Evolutionary conservation across 345 rosid genomes (phyloP).

Genomic region (Brassica juncea): DNA sequence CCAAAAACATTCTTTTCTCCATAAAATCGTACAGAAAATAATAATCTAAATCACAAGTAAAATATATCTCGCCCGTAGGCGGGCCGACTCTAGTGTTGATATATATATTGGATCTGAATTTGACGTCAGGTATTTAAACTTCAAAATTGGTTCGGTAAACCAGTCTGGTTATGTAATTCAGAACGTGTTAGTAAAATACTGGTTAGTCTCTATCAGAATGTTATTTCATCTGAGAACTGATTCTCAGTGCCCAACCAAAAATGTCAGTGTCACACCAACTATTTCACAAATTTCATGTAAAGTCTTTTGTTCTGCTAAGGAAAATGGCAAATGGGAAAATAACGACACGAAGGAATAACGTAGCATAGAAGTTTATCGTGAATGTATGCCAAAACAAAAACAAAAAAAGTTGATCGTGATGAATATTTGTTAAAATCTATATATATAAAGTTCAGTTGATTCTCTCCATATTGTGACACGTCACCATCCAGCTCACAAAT

Average conservation of each 20-base stretch:
- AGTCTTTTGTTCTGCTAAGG: neutral
- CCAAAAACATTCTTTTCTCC: too few relatives aligned
- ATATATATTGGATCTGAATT: too few relatives aligned
- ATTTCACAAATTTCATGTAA: neutral
- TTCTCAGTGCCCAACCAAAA: neutral
- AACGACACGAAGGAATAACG: conserved; percentile 17
- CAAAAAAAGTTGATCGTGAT: neutral
- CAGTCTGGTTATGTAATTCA: too few relatives aligned
- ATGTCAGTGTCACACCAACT: conserved; percentile 15
- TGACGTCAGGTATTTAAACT: too few relatives aligned
- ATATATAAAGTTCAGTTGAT: too few relatives aligned
- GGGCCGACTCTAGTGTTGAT: too few relatives aligned
- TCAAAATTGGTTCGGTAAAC: too few relatives aligned
- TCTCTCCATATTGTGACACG: too few relatives aligned
- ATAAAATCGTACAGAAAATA: too few relatives aligned
- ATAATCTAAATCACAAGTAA: too few relatives aligned
- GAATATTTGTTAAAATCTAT: conserved; percentile 24
- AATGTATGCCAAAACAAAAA: neutral
- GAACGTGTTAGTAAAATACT: neutral
- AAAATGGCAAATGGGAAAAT: neutral
- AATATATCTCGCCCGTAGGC: too few relatives aligned
- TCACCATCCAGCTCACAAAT: too few relatives aligned
- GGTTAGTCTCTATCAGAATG: neutral
- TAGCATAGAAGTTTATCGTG: conserved; percentile 25
- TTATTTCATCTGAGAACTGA: neutral